phyloP scores from a whole-genome alignment of 2,329 filamentous ascomycete species.

The Phaeosphaeria sp. region DNA sequence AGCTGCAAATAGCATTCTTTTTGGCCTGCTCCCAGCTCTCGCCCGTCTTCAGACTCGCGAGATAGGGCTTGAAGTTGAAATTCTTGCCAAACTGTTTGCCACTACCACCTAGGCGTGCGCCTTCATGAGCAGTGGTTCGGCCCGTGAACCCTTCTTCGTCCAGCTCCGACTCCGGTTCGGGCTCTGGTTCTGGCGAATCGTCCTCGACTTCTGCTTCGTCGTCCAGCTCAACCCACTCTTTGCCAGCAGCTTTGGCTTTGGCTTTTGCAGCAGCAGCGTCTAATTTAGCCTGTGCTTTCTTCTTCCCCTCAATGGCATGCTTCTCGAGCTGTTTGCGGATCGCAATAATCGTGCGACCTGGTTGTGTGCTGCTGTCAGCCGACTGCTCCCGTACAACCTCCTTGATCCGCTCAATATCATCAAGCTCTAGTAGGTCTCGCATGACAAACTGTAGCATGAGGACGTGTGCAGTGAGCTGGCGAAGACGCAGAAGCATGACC shows the following conservation, averaged over 20 bases:
- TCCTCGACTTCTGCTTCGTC: constrained; percentile 11
- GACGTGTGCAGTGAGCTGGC: constrained; percentile 59
- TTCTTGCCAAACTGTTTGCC: constrained; percentile 47
- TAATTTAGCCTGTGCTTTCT: constrained; percentile 10
- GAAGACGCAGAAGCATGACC: constrained; percentile 57
- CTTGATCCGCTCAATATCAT: constrained; percentile 55
- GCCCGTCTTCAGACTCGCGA: constrained; percentile 43
- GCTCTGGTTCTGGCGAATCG: not conserved
- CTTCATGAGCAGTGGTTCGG: not conserved
- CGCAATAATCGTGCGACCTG: constrained; percentile 25
- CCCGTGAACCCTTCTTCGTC: not conserved
- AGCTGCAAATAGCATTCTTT: constrained; percentile 53
- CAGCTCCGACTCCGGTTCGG: not conserved
- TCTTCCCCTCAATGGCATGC: constrained; percentile 25
- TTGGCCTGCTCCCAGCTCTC: constrained; percentile 47
- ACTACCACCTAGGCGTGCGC: not conserved
- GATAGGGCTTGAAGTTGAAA: constrained; percentile 51
- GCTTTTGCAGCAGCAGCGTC: constrained; percentile 8
- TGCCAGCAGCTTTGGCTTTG: constrained; percentile 3
- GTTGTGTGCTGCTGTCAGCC: constrained; percentile 8
- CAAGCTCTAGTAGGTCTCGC: constrained; percentile 51
- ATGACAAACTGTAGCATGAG: constrained; percentile 57
- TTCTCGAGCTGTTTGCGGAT: constrained; percentile 41
- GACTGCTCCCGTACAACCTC: constrained; percentile 34
- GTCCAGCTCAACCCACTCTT: constrained; percentile 3